Evolutionary conservation across 2,329 filamentous ascomycete genomes (phyloP).

Genomic region (Penicillium capsulatum): DNA sequence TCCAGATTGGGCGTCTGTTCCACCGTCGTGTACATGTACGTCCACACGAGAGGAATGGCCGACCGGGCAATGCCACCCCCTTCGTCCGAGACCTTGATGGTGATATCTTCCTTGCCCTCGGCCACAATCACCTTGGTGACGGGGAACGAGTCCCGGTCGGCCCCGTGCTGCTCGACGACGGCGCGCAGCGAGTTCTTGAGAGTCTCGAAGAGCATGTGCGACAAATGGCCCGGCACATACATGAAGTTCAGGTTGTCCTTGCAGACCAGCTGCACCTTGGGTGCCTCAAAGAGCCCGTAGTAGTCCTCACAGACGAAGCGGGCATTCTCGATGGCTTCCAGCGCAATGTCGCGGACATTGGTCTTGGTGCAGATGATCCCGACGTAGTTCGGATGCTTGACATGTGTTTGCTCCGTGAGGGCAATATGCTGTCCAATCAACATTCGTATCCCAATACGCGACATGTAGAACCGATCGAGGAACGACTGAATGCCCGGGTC

Average conservation of each 20-base stretch:
- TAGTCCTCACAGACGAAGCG: constrained; percentile 99
- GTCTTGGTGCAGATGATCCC: constrained; percentile 99
- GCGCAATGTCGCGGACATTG: constrained; percentile 87
- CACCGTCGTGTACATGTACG: constrained; percentile 99
- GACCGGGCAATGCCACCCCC: constrained; percentile 92
- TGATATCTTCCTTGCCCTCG: constrained; percentile 97
- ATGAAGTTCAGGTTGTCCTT: constrained; percentile 94
- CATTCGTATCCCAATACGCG: constrained; percentile 97
- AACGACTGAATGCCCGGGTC: constrained; percentile 96
- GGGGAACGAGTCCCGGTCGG: constrained; percentile 93
- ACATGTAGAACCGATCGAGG: constrained; percentile 99
- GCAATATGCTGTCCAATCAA: constrained; percentile 98
- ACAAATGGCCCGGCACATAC: constrained; percentile 98
- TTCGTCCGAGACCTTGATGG: constrained; percentile 96
- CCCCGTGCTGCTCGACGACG: constrained; percentile 90
- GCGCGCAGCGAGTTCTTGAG: constrained; percentile 97
- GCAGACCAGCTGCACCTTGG: constrained; percentile 94
- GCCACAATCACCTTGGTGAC: constrained; percentile 97
- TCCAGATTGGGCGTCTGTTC: constrained; percentile 92
- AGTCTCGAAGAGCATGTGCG: constrained; percentile 99
- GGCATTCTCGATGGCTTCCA: constrained; percentile 97
- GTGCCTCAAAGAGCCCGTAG: constrained; percentile 94
- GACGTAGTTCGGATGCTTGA: constrained; percentile 88
- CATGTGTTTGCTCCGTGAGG: constrained; percentile 85
- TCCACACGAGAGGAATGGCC: constrained; percentile 97